A percentile compares a stretch with the other conserved stretches of the same genome.
Conservation (phyloP, 257 asterid species). For the Jacaranda copaia region DNA sequence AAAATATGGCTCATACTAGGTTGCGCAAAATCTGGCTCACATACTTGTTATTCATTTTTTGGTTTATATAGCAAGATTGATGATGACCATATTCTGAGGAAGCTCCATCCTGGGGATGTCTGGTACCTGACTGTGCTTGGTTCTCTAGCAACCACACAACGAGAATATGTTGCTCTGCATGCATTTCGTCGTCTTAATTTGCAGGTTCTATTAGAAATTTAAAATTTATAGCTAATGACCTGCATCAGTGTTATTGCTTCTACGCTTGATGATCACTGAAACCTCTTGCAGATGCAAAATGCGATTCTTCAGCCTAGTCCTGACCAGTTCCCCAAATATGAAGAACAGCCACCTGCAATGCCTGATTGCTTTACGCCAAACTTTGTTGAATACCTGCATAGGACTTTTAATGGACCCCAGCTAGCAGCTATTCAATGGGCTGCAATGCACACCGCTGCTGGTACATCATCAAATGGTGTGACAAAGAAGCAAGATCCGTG, state of each 20-base stretch:
- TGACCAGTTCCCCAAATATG: constrained; percentile 94
- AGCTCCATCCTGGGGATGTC: constrained; percentile 84
- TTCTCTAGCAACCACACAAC: constrained; percentile 93
- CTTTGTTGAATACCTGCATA: constrained; percentile 80
- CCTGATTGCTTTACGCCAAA: constrained; percentile 97
- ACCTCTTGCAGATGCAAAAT: constrained; percentile 83
- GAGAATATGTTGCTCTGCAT: constrained; percentile 92
- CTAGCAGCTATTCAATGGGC: constrained; percentile 99
- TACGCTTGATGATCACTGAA: constrained; percentile 27
- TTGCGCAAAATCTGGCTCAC: constrained; percentile 27
- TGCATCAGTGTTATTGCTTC: constrained; percentile 8
- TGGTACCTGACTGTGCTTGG: constrained; percentile 94
- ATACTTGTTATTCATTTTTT: constrained; percentile 26
- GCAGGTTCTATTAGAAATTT: constrained; percentile 61
- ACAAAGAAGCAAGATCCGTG: constrained; percentile 96
- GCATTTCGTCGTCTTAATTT: constrained; percentile 94
- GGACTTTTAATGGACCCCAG: constrained; percentile 89
- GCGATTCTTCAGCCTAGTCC: constrained; percentile 98
- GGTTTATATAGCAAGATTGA: constrained; percentile 62
- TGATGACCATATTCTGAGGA: constrained; percentile 85
- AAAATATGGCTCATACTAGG: constrained; percentile 24
- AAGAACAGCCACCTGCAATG: constrained; percentile 97
- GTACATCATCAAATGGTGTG: constrained; percentile 78
- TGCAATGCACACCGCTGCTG: constrained; percentile 97
- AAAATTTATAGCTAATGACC: constrained; percentile 12